These are phyloP conservation scores for Tetrahymena malaccensis DNA, from an alignment of 73 alveolate species.

Conservation along the genomic window DNA sequence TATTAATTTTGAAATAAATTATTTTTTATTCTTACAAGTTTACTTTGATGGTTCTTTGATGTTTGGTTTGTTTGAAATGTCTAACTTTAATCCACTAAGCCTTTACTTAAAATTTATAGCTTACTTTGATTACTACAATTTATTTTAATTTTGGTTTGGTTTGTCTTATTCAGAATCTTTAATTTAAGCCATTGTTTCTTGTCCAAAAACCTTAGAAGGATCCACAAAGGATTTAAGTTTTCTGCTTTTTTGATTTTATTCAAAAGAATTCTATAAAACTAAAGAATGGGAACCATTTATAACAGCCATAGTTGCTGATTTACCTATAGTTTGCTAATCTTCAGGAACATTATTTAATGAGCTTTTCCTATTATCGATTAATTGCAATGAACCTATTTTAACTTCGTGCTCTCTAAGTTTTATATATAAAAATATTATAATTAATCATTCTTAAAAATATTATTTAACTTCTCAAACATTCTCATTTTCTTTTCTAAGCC, in stretches of 20 bases:
- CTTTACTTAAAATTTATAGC: not conserved
- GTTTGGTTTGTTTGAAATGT: not conserved
- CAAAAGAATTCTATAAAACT: not conserved
- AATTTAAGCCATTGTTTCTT: not conserved
- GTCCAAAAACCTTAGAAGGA: not conserved
- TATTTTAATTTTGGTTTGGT: not conserved
- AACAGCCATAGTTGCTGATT: not conserved
- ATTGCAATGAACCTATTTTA: not conserved
- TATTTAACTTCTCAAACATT: not conserved
- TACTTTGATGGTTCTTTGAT: not conserved
- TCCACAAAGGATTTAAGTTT: not conserved
- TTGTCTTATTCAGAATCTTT: not conserved
- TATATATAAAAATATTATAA: too few species aligned
- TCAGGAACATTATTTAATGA: not conserved
- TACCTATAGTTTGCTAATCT: not conserved
- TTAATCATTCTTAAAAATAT: not conserved
- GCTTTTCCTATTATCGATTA: not conserved
- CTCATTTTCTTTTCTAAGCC: not conserved
- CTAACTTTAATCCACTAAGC: not conserved
- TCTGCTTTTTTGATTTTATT: not conserved
- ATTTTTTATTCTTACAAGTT: not conserved
- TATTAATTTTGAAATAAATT: not conserved
- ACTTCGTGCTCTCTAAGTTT: not conserved
- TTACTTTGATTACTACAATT: not conserved
- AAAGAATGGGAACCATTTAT: not conserved